Evolutionary conservation across 2,329 filamentous ascomycete species (phyloP).

Genomic region (Scedosporium minutisporum): DNA sequence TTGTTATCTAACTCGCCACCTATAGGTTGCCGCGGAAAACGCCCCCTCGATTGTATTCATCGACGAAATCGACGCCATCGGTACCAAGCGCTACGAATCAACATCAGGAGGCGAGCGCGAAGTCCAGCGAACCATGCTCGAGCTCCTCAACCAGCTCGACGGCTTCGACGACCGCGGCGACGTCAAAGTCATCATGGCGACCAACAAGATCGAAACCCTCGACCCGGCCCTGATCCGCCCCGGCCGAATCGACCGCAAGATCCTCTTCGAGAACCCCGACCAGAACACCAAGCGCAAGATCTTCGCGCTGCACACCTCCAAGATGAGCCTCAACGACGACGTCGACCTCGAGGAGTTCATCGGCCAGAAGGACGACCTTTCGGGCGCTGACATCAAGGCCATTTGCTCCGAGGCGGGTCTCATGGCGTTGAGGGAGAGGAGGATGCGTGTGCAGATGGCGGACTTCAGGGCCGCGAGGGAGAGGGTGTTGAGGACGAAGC

Average conservation of each 20-base stretch:
- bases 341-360: constrained; percentile 99
- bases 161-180: constrained; percentile 98
- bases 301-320: constrained; percentile 93
- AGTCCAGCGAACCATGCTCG: constrained; percentile 96
- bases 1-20: neutral
- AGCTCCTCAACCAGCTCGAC: constrained; percentile 94
- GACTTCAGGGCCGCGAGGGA: constrained; percentile 91
- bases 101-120: constrained; percentile 95
- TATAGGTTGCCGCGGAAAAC: constrained; percentile 81
- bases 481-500: constrained; percentile 95
- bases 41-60: constrained; percentile 97
- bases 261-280: constrained; percentile 59
- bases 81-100: constrained; percentile 96
- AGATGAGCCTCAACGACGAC: constrained; percentile 94
- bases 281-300: constrained; percentile 97
- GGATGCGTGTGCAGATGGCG: constrained; percentile 98
- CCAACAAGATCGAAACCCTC: constrained; percentile 98
- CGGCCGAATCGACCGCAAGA: constrained; percentile 97
- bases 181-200: constrained; percentile 99
- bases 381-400: constrained; percentile 95
- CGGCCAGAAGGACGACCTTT: constrained; percentile 94
- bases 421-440: constrained; percentile 83
- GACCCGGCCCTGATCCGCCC: constrained; percentile 94
- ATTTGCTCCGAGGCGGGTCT: constrained; percentile 97
- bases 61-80: constrained; percentile 97